Conservation (phyloP, 2,329 filamentous ascomycete genomes). For the Neofusicoccum ribis region DNA sequence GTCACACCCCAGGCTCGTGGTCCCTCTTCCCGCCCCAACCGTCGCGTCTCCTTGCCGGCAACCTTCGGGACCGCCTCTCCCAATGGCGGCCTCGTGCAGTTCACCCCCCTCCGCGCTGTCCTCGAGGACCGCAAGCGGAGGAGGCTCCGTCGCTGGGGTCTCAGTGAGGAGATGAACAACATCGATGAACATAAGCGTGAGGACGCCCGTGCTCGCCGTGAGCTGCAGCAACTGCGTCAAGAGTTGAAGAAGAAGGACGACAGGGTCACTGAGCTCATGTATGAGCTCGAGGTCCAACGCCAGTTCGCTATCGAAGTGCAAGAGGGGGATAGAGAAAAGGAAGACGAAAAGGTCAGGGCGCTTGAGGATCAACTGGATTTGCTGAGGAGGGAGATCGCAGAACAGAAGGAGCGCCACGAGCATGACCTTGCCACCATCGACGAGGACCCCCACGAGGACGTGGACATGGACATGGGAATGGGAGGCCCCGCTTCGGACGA, state of each 20-base stretch:
- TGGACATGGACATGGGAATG: constrained; percentile 25
- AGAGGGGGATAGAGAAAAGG: constrained; percentile 35
- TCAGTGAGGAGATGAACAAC: constrained; percentile 43
- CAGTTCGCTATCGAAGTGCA: constrained; percentile 42
- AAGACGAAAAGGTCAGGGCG: constrained; percentile 32
- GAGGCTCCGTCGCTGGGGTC: constrained; percentile 42
- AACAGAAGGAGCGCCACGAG: constrained; percentile 27
- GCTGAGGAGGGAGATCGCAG: constrained; percentile 34
- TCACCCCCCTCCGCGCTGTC: constrained; percentile 34
- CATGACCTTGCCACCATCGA: constrained; percentile 11
- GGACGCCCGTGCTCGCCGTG: constrained; percentile 33
- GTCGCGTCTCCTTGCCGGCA: constrained; percentile 14
- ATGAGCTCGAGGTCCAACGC: constrained; percentile 39
- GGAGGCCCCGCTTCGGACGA: constrained; percentile 27
- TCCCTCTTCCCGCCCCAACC: constrained; percentile 3
- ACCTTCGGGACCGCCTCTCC: constrained; percentile 13
- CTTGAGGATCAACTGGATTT: constrained; percentile 32
- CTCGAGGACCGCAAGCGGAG: constrained; percentile 36
- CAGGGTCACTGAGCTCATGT: constrained; percentile 30
- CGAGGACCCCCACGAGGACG: constrained; percentile 23
- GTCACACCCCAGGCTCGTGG: not conserved
- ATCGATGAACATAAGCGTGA: constrained; percentile 40
- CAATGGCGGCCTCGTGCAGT: constrained; percentile 29
- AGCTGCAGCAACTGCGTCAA: constrained; percentile 36
- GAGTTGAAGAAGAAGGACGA: constrained; percentile 40